Evolutionary conservation across 2,329 filamentous ascomycete species (phyloP).

Genomic region (Xylariaceae sp.): DNA sequence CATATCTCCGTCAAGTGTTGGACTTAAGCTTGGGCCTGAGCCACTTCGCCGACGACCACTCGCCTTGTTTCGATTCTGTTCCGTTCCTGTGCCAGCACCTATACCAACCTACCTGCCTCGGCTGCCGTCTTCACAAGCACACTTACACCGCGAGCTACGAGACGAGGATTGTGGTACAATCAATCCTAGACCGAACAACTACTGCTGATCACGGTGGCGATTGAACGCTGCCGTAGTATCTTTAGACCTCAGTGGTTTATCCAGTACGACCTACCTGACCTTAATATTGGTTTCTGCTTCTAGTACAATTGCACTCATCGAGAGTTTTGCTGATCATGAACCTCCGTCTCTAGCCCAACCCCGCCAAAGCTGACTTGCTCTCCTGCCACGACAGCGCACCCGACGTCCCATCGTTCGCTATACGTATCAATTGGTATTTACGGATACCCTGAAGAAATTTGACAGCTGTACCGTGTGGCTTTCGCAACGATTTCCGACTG

Average conservation of each 20-base stretch:
- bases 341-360: conserved; percentile 1
- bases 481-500: neutral
- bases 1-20: neutral
- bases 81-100: neutral
- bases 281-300: no score
- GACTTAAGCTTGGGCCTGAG: neutral
- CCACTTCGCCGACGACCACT: no score
- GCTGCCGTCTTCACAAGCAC: neutral
- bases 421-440: neutral
- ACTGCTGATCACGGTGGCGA: neutral
- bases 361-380: neutral
- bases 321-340: conserved; percentile 7
- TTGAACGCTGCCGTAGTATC: no score
- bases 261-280: no score
- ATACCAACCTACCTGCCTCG: neutral
- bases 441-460: neutral
- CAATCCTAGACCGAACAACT: neutral
- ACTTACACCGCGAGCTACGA: neutral
- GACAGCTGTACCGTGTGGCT: neutral
- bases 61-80: no score
- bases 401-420: neutral
- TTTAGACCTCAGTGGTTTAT: no score
- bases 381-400: neutral
- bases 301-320: no score
- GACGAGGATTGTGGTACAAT: neutral